These are phyloP conservation scores for Zygotorulaspora chibaensis DNA, from an alignment of 805 yeast genomes.

Conservation along the genomic window DNA sequence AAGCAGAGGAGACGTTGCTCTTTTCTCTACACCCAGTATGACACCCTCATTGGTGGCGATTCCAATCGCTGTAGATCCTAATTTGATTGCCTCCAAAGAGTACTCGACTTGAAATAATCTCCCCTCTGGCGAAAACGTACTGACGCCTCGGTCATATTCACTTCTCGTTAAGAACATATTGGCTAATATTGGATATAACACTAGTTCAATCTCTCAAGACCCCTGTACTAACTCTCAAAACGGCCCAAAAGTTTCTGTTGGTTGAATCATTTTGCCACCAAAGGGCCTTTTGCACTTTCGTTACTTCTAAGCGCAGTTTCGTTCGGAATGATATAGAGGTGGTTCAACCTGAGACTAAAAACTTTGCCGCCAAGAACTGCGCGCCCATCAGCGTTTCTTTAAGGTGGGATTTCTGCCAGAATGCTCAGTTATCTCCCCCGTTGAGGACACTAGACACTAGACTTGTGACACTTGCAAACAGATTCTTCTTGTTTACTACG, in stretches of 20 bases:
- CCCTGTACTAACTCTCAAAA: background rate
- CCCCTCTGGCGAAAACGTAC: conserved; percentile 98
- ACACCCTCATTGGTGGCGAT: conserved; percentile 94
- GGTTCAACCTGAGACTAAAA: too few species aligned
- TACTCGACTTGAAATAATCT: conserved; percentile 97
- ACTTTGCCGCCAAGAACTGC: too few species aligned
- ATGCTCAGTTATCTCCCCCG: too few species aligned
- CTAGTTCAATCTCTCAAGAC: background rate
- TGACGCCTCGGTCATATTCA: conserved; percentile 98
- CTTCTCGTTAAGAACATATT: conserved; percentile 96
- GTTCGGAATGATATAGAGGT: conserved; percentile 3
- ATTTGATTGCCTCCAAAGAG: conserved; percentile 93
- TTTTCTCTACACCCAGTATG: conserved; percentile 91
- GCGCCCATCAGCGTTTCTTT: too few species aligned
- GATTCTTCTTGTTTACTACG: too few species aligned
- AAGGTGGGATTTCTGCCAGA: too few species aligned
- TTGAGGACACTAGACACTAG: too few species aligned
- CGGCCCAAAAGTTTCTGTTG: background rate
- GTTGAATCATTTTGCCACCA: conserved; percentile 10
- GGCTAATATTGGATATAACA: background rate
- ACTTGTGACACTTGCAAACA: too few species aligned
- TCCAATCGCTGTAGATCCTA: conserved; percentile 92
- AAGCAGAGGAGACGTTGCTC: conserved; percentile 87
- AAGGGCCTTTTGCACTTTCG: conserved; percentile 3
- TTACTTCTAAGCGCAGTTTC: conserved; percentile 2